Evolutionary conservation across 768 basidiomycete genomes (phyloP), one percentile per base, ranked within the genome.

Genomic region (Lentinula detonsa): DNA sequence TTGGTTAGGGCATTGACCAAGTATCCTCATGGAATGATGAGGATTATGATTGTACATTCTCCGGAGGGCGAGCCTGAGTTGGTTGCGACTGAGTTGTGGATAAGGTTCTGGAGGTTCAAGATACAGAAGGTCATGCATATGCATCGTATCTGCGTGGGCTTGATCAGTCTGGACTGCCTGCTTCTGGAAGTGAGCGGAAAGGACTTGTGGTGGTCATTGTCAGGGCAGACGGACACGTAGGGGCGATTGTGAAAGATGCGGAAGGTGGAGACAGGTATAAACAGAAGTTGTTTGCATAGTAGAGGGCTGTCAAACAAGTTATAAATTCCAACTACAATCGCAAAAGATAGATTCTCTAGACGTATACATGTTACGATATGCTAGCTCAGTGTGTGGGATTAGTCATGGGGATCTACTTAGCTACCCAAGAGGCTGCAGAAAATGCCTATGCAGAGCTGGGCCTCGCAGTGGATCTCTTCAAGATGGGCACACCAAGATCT

Each of bases 41-140:
- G 28, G 45, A 40, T 4, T 9, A 18, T 40, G 33, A 23, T 57
- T 5, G 16, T 57, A 46, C 15, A 28, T 9, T 39, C 34, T 5
- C 28, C 13, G 13, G 56, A 21, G 7, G 43, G 28, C 31, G 15
- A 23, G 2, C 28, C 56, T 5, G 10, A 21, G 6, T 31, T 9
- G 40, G 6, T 33, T 46, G 13, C 11, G 31, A 34, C 5, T 31
- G 13, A 15, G n/a, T 31, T n/a, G 42, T 33, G 7, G 23, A 10
- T 13, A 18, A 39, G 5, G 56, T 42, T 9, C 11, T 46, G 23
- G 40, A 23, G 10, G 31, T 46, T 16, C 6, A 45, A 9, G 56
- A 57, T 57, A 43, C 42, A 11, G 31, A 57, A 18, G 56, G 42
- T 31, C n/a, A 57, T 46, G 56, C 56, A 6, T 46, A 57, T 46